Conservation (phyloP, 139 green algal species). For the Edaphochlamys debaryana region DNA sequence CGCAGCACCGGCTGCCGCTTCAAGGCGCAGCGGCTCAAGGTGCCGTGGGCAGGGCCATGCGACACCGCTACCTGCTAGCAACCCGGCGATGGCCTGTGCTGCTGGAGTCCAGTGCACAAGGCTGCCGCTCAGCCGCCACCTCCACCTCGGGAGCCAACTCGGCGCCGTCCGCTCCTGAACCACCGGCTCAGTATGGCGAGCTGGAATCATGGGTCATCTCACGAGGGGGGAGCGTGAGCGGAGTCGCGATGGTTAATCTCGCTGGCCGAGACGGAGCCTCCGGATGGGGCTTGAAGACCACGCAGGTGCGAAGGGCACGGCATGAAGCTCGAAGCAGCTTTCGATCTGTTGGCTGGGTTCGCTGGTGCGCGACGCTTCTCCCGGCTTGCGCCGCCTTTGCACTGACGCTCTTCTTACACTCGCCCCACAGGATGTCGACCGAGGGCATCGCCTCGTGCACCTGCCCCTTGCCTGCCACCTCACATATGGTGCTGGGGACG, state of each 20-base stretch:
- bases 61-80: background rate
- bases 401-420: background rate
- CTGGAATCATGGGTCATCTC: constrained; percentile 33
- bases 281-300: constrained; percentile 43
- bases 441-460: constrained; percentile 38
- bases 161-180: background rate
- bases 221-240: constrained; percentile 29
- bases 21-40: too few species aligned
- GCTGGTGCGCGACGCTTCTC: too few species aligned
- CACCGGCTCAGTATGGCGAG: background rate
- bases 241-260: constrained; percentile 22
- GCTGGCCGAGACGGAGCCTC: constrained; percentile 39
- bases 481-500: constrained; percentile 65
- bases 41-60: constrained; percentile 13
- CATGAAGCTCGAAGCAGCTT: too few species aligned
- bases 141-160: background rate
- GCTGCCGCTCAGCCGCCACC: background rate
- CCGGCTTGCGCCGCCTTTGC: background rate
- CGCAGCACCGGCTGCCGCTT: too few species aligned
- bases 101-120: background rate
- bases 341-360: background rate
- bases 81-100: constrained; percentile 1
- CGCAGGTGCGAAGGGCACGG: background rate
- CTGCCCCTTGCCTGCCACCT: constrained; percentile 65
- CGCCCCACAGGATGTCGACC: background rate